Percentiles rank a stretch among this genome's conserved stretches.
These are phyloP conservation scores for Isabelozyma rhagii DNA, from an alignment of 805 yeast genomes.

Conservation along the genomic window DNA sequence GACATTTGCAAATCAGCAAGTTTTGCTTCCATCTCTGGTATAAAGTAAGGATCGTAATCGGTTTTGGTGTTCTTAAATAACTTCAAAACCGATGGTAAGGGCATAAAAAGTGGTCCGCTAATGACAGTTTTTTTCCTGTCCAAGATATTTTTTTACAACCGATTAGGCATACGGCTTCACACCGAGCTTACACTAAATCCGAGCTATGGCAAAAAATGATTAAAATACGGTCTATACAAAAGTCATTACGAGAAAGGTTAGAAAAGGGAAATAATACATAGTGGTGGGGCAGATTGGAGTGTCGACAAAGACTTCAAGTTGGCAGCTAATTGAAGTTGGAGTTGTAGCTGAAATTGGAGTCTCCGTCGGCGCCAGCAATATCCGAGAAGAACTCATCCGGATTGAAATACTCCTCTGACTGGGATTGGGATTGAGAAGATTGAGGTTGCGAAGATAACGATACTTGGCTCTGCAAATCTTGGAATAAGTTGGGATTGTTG, in stretches of 20 bases:
- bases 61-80: no score
- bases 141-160: neutral
- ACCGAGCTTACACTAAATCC: neutral
- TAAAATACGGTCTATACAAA: neutral
- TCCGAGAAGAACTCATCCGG: constrained; percentile 27
- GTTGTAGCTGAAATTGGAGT: neutral
- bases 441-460: neutral
- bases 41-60: neutral
- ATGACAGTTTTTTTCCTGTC: neutral
- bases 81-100: neutral
- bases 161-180: neutral
- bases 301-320: no score
- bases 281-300: neutral
- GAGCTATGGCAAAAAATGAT: neutral
- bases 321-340: neutral
- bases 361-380: constrained; percentile 5
- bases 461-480: neutral
- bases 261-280: neutral
- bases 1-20: neutral
- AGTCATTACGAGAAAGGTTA: neutral
- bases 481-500: neutral
- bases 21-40: neutral
- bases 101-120: neutral
- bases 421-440: constrained; percentile 2
- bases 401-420: constrained; percentile 11